Evolutionary conservation across 2,329 filamentous ascomycete genomes (phyloP), one percentile per base, ranked within the genome.

Genomic region (Myriosclerotinia duriaeana): DNA sequence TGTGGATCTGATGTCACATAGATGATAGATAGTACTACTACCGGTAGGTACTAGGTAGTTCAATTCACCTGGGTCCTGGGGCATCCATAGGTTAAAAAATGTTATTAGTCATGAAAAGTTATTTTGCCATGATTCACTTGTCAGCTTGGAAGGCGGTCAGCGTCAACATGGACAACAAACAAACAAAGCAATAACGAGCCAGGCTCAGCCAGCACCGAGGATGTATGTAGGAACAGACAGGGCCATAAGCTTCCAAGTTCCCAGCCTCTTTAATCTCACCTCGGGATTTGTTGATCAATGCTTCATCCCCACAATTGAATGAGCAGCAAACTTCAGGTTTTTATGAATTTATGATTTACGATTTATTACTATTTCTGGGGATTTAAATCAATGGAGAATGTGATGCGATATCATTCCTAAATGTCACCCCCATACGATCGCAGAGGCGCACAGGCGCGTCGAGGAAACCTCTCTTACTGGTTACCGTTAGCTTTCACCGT

Each of bases 401-500:
- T 58, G 66, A 74, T 73, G 70, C 68, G 42, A 52, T 68, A 65
- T 64, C 58, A 73, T 74, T 59, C 74, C 74, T 78, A 79, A 79
- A 88, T 87, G 85, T 85, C 85, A 70, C 86, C 86, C 83, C 85
- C 85, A 69, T 87, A 88, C 84, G 86, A 90, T 80, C 74, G 74
- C 66, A 71, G 70, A 67, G 58, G 68, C 48, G 67, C 80, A 74
- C 77, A 86, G 73, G 83, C 78, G 77, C 77, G 85, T 79, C 82
- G 84, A 78, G 82, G 84, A 76, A 84, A 87, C 72, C 86, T 91
- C 80, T 86, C 89, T 75, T 94, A 96, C 80, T 97, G 93, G 92
- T 86, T 97, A 68, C 94, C 94, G 69, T 84, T 98, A 66, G 89
- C 88, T 71, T 79, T 97, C 71, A 97, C 93, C 60, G 87, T 96